These are phyloP conservation scores for Solidago caesia DNA, from an alignment of 129 eudicot species.

Conservation along the genomic window DNA sequence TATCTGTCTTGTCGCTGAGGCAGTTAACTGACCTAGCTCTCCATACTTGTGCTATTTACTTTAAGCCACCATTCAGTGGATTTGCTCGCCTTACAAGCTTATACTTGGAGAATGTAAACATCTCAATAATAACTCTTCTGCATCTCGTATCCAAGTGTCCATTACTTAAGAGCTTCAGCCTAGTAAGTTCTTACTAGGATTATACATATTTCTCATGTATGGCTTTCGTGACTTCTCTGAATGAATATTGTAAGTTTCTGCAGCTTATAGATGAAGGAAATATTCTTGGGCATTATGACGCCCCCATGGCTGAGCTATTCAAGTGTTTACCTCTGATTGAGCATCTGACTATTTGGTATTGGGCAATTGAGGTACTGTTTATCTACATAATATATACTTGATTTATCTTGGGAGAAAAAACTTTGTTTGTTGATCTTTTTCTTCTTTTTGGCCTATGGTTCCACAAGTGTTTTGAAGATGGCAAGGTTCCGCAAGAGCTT, in stretches of 20 bases:
- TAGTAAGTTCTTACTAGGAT: slow-evolving; percentile 4
- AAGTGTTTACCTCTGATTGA: slow-evolving; percentile 20
- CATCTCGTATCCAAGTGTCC: slow-evolving; percentile 12
- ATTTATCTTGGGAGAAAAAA: not conserved
- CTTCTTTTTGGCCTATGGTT: not conserved
- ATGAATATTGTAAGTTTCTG: not conserved
- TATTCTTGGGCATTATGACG: not conserved
- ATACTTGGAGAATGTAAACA: not conserved
- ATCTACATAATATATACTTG: not conserved
- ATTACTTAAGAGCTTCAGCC: not conserved
- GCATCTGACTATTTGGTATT: not conserved
- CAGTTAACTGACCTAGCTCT: not conserved
- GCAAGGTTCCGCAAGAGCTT: slow-evolving; percentile 1
- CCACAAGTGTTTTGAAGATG: too few relatives aligned
- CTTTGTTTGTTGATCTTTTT: not conserved
- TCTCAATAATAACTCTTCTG: not conserved
- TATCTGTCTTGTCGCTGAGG: not conserved
- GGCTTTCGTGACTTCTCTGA: too few relatives aligned
- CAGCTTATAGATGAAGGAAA: not conserved
- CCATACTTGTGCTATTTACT: not conserved
- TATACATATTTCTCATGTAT: too few relatives aligned
- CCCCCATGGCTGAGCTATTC: not conserved
- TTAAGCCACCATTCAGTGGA: not conserved
- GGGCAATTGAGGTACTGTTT: not conserved
- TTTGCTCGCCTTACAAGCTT: slow-evolving; percentile 6